Evolutionary conservation across 2,329 filamentous ascomycete genomes (phyloP), one percentile per base, ranked within the genome.

Genomic region (Gnomoniopsis smithogilvyi): DNA sequence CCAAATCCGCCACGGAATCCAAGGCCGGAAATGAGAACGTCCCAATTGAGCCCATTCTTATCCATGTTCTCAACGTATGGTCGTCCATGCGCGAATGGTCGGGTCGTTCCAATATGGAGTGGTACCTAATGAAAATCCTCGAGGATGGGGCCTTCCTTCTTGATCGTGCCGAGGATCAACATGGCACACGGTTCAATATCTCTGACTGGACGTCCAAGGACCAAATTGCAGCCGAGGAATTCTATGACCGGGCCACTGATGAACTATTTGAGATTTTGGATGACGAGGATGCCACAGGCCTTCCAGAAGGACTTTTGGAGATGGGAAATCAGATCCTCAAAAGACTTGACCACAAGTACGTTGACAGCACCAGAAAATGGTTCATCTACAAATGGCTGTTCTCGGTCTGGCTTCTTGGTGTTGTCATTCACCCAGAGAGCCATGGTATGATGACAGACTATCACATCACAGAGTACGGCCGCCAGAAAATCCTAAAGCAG

Each of bases 331-430:
- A 92, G 63, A 91, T 97, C 61, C 77, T 96, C 48, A 82, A 83
- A 60, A 92, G 92, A 67, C 78, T 96, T 61, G 87, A 91, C 64
- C 81, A 81, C 64, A 87, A 89, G 65, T 84, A 84, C 64, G 86
- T 90, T 62, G 87, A 90, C 64, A 86, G 85, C 65, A 92, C 92
- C 43, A 86, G 92, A 63, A 87, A 87, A 66, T 96, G 93, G 78
- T 83, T 98, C 64, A 87, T 97, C 63, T 91, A 89, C 67, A 90
- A 93, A 70, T 99, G 94, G 87, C 87, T 97, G 63, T 96, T 98
- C 72, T 90, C 92, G 63, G 88, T 89, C 54, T 97, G 95, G 73
- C 79, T 98, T 38, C 82, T 91, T 50, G 89, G 90, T 66, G 88
- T 92, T 55, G 85, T 98, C 68, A 90, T 92, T 51, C 90, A 95